These are phyloP conservation scores for Aspergillus panamensis DNA, from an alignment of 495 filamentous ascomycete species.

Conservation along the genomic window DNA sequence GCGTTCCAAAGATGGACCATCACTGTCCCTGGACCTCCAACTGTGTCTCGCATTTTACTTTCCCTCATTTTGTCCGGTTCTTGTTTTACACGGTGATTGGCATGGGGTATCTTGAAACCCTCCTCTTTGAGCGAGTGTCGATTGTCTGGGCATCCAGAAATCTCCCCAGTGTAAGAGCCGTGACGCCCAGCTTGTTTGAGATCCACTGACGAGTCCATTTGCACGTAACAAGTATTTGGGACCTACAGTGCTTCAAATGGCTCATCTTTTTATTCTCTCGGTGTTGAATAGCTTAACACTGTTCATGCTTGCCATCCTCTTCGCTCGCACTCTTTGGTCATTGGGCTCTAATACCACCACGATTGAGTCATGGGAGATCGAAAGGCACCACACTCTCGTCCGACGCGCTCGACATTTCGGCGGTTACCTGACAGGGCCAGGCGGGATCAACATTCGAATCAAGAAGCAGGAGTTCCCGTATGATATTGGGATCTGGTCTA, in stretches of 20 bases:
- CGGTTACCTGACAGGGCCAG: constrained; percentile 57
- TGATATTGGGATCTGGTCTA: constrained; percentile 82
- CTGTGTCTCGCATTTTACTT: constrained; percentile 87
- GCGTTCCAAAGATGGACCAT: constrained; percentile 97
- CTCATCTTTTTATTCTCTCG: constrained; percentile 62
- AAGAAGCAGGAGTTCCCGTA: constrained; percentile 81
- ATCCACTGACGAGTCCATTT: constrained; percentile 13
- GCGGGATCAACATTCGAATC: constrained; percentile 54
- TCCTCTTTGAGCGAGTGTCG: constrained; percentile 55
- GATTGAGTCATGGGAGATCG: constrained; percentile 92
- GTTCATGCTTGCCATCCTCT: constrained; percentile 62
- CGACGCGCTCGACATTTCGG: constrained; percentile 54
- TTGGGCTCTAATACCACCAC: constrained; percentile 66
- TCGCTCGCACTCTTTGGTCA: constrained; percentile 58
- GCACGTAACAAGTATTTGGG: constrained; percentile 63
- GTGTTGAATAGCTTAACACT: constrained; percentile 58
- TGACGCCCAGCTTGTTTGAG: neutral
- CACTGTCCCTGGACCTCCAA: constrained; percentile 96
- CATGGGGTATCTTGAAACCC: constrained; percentile 60
- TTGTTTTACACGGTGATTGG: constrained; percentile 69
- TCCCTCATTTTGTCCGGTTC: constrained; percentile 89
- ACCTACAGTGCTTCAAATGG: constrained; percentile 59
- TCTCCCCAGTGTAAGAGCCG: constrained; percentile 59
- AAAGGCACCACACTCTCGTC: constrained; percentile 75
- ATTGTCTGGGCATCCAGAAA: constrained; percentile 63